Evolutionary conservation across 331 rosid genomes (phyloP), one percentile per base, ranked within the genome.

Genomic region (Acacia pycnantha): DNA sequence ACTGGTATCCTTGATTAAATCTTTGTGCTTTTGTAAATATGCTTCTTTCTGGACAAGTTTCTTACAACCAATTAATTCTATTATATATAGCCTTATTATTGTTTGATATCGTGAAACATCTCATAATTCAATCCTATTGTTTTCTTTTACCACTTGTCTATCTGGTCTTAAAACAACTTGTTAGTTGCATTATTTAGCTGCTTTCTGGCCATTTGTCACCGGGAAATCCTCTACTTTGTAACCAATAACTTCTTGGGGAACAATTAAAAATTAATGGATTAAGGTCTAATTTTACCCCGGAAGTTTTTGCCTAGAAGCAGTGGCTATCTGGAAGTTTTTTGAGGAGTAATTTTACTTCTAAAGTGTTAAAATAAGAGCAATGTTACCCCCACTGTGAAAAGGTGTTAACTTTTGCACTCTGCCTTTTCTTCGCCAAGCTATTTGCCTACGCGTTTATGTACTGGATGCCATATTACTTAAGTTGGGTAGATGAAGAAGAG

Each of bases 11-110:
- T 24, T 22, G 18, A 26, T 61, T 24, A 61, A 12, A 11, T 12
- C 67, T 4, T 24, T 11, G 21, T 14, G 37, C 40, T 22, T 22
- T 56, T 40, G 46, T 40, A 50, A 61, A 50, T 53, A 68, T 50
- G 76, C 76, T 51, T 14, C 68, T 68, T 18, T 68, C 40, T 79
- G 18, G 59, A 56, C 43, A 70, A 61, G 65, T 65, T 59, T 74
- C 53, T 13, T n/a, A 16, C 40, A 43, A 19, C 61, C 13, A 9
- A 16, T 46, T 41, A 7, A 43, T 24, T 76, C 16, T 26, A 41
- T 58, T 14, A 56, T 43, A 19, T 58, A 7, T 21, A 22, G 15
- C 43, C 56, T 37, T 19, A 10, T 35, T 51, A 14, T 56, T 33
- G 35, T 22, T 37, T 43, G n/a, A 62, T 61, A 29, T 18, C 1